Evolutionary conservation across 2,329 filamentous ascomycete species (phyloP).

Genomic region (Biscogniauxia marginata): DNA sequence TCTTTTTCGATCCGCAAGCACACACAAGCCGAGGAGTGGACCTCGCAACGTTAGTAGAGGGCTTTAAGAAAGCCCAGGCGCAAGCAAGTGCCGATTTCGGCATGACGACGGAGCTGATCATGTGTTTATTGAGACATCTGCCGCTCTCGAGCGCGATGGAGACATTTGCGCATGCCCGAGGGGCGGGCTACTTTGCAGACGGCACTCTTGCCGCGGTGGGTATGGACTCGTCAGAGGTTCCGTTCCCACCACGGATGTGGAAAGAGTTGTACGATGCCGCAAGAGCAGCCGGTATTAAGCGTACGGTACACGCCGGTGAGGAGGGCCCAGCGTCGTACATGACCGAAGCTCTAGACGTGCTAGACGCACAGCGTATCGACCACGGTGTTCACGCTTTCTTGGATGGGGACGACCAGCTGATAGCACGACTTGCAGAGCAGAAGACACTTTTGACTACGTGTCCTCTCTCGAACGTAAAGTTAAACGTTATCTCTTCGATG

Average conservation of each 20-base stretch:
- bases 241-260: slow-evolving; percentile 59
- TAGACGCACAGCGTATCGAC: slow-evolving; percentile 67
- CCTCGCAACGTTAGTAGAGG: slow-evolving; percentile 62
- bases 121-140: slow-evolving; percentile 71
- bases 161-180: slow-evolving; percentile 43
- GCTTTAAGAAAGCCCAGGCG: slow-evolving; percentile 59
- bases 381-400: slow-evolving; percentile 65
- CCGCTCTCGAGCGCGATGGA: slow-evolving; percentile 55
- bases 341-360: slow-evolving; percentile 57
- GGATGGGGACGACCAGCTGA: slow-evolving; percentile 53
- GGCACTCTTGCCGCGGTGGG: slow-evolving; percentile 62
- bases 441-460: slow-evolving; percentile 68
- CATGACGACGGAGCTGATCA: slow-evolving; percentile 64
- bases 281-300: slow-evolving; percentile 48
- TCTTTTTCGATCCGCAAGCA: slow-evolving; percentile 81
- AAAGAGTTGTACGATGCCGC: slow-evolving; percentile 59
- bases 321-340: slow-evolving; percentile 71
- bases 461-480: slow-evolving; percentile 68
- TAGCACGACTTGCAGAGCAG: slow-evolving; percentile 56
- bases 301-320: slow-evolving; percentile 76
- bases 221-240: slow-evolving; percentile 63
- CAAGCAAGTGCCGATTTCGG: slow-evolving; percentile 62
- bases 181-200: slow-evolving; percentile 44
- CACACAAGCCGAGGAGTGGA: slow-evolving; percentile 63
- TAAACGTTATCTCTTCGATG: slow-evolving; percentile 55